phyloP scores from a whole-genome alignment of 2,329 filamentous ascomycete species.

The Neopestalotiopsis sp. region DNA sequence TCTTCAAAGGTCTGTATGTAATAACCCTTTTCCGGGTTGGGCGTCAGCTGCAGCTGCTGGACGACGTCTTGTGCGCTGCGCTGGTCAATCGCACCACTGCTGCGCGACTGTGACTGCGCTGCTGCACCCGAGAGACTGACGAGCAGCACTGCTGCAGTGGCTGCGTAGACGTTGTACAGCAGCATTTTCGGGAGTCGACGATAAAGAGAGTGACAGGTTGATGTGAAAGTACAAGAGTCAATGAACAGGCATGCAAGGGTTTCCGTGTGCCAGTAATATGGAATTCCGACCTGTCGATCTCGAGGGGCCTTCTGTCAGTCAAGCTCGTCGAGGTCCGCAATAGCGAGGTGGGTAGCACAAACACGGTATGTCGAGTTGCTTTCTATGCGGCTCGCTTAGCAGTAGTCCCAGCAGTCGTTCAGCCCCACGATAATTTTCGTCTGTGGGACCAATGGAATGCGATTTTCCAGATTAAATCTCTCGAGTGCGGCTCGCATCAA shows the following conservation, averaged over 20 bases:
- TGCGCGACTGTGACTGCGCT: background rate
- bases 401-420: background rate
- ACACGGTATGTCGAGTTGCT: background rate
- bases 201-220: background rate
- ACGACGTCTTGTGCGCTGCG: conserved; percentile 50
- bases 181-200: background rate
- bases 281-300: background rate
- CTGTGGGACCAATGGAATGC: background rate
- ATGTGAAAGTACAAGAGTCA: background rate
- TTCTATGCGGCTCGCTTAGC: background rate
- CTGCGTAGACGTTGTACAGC: background rate
- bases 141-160: background rate
- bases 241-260: background rate
- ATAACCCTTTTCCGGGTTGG: conserved; percentile 56
- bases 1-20: conserved; percentile 54
- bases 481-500: background rate
- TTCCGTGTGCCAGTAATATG: background rate
- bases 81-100: conserved; percentile 20
- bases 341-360: background rate
- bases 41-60: conserved; percentile 44
- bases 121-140: background rate
- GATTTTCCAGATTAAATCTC: background rate
- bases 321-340: background rate
- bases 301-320: background rate
- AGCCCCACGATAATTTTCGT: background rate